Conservation (phyloP, 2,329 filamentous ascomycete species). For the Massarina eburnea region DNA sequence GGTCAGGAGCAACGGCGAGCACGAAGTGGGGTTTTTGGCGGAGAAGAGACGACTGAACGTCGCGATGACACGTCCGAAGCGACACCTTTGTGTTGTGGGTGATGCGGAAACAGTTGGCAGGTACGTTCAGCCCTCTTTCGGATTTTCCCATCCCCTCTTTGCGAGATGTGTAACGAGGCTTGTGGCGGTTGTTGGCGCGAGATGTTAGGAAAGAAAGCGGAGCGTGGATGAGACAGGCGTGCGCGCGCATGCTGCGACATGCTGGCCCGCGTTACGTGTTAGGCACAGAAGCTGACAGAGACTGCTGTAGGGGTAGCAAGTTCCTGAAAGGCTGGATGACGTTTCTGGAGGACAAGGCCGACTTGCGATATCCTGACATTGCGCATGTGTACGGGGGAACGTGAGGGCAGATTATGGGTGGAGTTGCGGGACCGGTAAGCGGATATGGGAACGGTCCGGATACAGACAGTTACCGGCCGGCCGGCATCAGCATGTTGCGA, state of each 20-base stretch:
- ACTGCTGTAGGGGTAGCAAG: constrained; percentile 66
- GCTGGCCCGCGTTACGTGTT: neutral
- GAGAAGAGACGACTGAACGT: constrained; percentile 94
- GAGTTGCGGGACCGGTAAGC: too few species aligned
- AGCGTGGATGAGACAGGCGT: too few species aligned
- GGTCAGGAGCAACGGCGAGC: constrained; percentile 85
- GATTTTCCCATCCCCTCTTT: neutral
- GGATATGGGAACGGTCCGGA: too few species aligned
- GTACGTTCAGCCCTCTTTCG: constrained; percentile 51
- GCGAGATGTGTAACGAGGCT: too few species aligned
- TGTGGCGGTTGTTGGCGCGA: too few species aligned
- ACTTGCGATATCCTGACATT: constrained; percentile 82
- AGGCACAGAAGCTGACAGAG: constrained; percentile 16
- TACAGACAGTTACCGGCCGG: too few species aligned
- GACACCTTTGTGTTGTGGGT: constrained; percentile 86
- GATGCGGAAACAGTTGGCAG: constrained; percentile 90
- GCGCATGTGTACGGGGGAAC: constrained; percentile 45
- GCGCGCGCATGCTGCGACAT: constrained; percentile 11
- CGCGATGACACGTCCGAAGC: constrained; percentile 92
- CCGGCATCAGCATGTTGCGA: too few species aligned
- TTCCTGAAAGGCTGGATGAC: constrained; percentile 92
- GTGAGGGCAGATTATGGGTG: too few species aligned
- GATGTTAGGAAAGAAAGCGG: too few species aligned
- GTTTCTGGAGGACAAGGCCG: constrained; percentile 84
- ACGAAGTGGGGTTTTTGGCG: constrained; percentile 88